These are phyloP conservation scores for Jasminum sambac DNA, from an alignment of 257 asterid species.

Conservation along the genomic window DNA sequence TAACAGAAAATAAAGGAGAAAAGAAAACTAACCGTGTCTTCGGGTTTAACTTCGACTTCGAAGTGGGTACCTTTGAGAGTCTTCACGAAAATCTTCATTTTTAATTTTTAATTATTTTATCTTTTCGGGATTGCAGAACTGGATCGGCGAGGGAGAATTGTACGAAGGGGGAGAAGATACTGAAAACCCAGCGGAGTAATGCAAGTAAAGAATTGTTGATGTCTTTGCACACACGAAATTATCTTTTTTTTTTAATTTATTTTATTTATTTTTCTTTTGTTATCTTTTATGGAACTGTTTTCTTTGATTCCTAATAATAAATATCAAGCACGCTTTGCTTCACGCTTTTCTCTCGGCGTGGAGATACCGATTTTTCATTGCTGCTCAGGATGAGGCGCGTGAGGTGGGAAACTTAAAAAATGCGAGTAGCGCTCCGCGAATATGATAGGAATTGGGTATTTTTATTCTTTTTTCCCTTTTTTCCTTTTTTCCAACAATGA, in stretches of 20 bases:
- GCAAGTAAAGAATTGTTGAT: conserved; percentile 26
- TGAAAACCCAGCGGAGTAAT: conserved; percentile 18
- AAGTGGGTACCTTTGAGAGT: conserved; percentile 49
- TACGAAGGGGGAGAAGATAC: conserved; percentile 7
- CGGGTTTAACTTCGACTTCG: conserved; percentile 45
- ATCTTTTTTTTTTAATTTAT: not conserved
- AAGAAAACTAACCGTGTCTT: conserved; percentile 35
- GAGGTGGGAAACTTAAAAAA: not conserved
- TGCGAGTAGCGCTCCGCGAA: not conserved
- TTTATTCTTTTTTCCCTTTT: too few relatives aligned
- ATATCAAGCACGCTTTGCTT: not conserved
- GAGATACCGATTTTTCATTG: not conserved
- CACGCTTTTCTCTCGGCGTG: conserved; percentile 20
- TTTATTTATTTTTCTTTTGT: not conserved
- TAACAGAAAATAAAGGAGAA: not conserved
- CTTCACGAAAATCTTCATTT: conserved; percentile 49
- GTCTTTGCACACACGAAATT: not conserved
- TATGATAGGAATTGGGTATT: not conserved
- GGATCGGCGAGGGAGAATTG: conserved; percentile 27
- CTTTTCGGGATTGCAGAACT: conserved; percentile 6
- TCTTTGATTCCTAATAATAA: not conserved
- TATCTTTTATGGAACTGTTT: not conserved
- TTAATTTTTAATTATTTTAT: not conserved
- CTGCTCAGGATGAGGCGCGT: conserved; percentile 12
- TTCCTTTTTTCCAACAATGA: too few relatives aligned